Base-by-base conservation (phyloP, 2,329 filamentous ascomycete genomes). In the Penicillium digitatum region DNA sequence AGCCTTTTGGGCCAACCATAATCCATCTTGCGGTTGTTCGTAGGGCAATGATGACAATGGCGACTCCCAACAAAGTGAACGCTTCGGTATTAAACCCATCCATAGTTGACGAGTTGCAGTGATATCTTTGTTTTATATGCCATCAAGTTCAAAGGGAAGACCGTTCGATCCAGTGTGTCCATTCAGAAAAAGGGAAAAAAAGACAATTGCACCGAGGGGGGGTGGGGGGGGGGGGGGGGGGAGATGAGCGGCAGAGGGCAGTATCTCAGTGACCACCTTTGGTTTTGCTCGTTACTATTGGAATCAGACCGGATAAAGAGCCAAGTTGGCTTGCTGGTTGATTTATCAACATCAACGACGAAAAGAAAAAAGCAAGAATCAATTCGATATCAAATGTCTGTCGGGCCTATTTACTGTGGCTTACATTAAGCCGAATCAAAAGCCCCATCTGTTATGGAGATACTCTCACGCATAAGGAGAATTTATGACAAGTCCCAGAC, bases 61-160 rank as follows among this genome's bases (percentile, higher is more conserved):
- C 81, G 24, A 84, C 61, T 0, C 69, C 78, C 18, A 84, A 70
- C 5, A 85, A 74, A 6, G 79, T 76, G 56, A 79, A 81, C 2
- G 76, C 76, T 64, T 81, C 78, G 11, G 69, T 75, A 29, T 66
- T 70, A 60, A 80, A 79, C 35, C 64, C 57, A 34, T 61, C 57
- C 54, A 61, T 62, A 31, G 24, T 56, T 51, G 47, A 16, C n/a
- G 9, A 52, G 10, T 12, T 43, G 10, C 34, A 8, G 14, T 51
- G 12, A 29, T 12, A 22, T 16, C 7, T 34, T 26, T 27, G 18
- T 38, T 10, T 7, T 29, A 22, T 55, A 45, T 52, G 26, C 20
- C 38, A 49, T 52, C 20, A 34, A 43, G 24, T 10, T 32, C 7
- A 26, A 42, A 29, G 16, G 3, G 6, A 35, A 18, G 6, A 31